phyloP scores from a whole-genome alignment of 2,329 filamentous ascomycete species.

The Fusarium sp. region DNA sequence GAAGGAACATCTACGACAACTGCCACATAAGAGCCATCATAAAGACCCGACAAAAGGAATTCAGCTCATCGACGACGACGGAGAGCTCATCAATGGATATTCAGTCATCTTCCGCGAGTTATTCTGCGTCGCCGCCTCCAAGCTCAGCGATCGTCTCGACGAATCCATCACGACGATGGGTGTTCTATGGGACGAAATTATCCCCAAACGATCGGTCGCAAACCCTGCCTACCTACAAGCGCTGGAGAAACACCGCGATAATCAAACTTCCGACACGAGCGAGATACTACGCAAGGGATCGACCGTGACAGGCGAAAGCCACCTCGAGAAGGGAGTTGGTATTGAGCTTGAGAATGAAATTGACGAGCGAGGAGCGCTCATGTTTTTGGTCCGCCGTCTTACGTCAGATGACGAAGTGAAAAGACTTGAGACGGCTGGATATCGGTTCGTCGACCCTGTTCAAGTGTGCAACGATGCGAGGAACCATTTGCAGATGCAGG shows the following conservation, averaged over 20 bases:
- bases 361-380: constrained; percentile 76
- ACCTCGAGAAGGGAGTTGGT: constrained; percentile 51
- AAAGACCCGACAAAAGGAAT: constrained; percentile 39
- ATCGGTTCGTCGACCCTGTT: constrained; percentile 74
- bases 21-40: constrained; percentile 45
- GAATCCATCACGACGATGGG: constrained; percentile 70
- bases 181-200: constrained; percentile 77
- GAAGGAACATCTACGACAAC: constrained; percentile 69
- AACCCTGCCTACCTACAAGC: constrained; percentile 27
- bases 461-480: constrained; percentile 76
- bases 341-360: constrained; percentile 40
- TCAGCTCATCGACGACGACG: constrained; percentile 60
- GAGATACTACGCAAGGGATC: constrained; percentile 13
- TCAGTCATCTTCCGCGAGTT: constrained; percentile 80
- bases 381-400: constrained; percentile 78
- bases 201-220: constrained; percentile 64
- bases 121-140: constrained; percentile 80
- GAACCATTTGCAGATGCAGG: constrained; percentile 82
- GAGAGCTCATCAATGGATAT: constrained; percentile 71
- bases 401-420: constrained; percentile 64
- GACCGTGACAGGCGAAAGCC: constrained; percentile 28
- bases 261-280: neutral
- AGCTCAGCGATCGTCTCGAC: constrained; percentile 72
- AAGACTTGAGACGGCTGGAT: constrained; percentile 74
- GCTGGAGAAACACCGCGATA: constrained; percentile 9